Evolutionary conservation across 179 eudicot genomes (phyloP).

Genomic region (Beta macrorhiza): DNA sequence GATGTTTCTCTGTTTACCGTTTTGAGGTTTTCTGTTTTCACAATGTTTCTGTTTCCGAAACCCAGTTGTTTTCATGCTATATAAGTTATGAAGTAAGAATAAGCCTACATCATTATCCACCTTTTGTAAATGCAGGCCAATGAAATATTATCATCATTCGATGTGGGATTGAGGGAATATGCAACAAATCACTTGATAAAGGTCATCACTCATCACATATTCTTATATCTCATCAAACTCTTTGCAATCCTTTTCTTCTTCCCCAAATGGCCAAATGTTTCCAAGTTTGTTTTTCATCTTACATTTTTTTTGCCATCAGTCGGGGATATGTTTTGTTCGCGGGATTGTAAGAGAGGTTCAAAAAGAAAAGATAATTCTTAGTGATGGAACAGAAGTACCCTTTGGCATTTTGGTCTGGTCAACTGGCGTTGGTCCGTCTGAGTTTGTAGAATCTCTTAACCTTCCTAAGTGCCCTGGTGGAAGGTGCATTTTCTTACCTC

Average conservation of each 20-base stretch:
- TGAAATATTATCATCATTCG: constrained; percentile 89
- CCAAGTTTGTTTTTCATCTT: neutral
- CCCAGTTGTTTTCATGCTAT: too few relatives aligned
- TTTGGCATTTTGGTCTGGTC: constrained; percentile 92
- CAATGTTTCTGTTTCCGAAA: too few relatives aligned
- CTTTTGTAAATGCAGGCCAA: constrained; percentile 50
- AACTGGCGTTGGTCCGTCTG: constrained; percentile 91
- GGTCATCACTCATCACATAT: constrained; percentile 35
- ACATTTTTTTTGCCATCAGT: constrained; percentile 32
- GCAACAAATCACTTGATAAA: constrained; percentile 80
- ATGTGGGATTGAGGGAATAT: constrained; percentile 74
- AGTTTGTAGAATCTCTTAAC: constrained; percentile 56
- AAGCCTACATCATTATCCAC: neutral
- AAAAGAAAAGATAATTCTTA: constrained; percentile 60
- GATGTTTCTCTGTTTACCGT: neutral
- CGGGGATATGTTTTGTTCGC: constrained; percentile 72
- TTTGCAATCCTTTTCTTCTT: neutral
- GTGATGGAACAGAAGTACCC: constrained; percentile 81
- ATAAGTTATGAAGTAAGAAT: too few relatives aligned
- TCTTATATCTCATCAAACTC: neutral
- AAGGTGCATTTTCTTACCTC: constrained; percentile 44
- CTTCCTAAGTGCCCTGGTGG: constrained; percentile 84
- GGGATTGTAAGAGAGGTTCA: constrained; percentile 86
- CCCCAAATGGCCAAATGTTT: neutral
- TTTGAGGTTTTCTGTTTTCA: too few relatives aligned